phyloP scores from a whole-genome alignment of 108 stramenopile genomes.

The Nitzschia sp. region DNA sequence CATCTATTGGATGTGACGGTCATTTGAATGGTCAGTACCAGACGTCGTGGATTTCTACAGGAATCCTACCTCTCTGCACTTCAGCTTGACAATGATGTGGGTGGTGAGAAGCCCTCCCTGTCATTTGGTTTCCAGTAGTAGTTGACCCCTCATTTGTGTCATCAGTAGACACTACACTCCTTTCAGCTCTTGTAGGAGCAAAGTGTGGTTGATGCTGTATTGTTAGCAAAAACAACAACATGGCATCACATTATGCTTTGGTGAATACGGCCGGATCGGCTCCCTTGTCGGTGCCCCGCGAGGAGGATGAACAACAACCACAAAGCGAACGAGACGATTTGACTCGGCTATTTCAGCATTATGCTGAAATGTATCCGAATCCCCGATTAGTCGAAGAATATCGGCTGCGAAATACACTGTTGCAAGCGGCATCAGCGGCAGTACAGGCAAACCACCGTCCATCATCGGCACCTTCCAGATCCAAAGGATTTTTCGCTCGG shows the following conservation, averaged over 20 bases:
- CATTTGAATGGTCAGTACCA: no score
- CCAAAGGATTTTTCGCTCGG: constrained; percentile 10
- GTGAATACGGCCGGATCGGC: constrained; percentile 5
- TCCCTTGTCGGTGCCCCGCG: neutral
- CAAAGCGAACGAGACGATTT: constrained; percentile 8
- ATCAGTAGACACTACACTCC: no score
- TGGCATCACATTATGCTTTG: constrained; percentile 13
- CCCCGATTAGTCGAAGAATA: constrained; percentile 44
- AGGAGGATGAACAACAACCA: neutral
- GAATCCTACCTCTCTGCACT: no score
- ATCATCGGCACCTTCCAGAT: neutral
- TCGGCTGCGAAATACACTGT: constrained; percentile 37
- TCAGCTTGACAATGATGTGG: no score
- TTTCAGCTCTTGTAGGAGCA: no score
- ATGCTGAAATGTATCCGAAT: constrained; percentile 56
- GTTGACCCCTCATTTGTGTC: no score
- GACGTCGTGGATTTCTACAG: no score
- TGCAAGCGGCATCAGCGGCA: constrained; percentile 45
- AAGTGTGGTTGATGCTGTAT: no score
- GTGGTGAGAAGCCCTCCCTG: no score
- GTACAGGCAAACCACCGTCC: constrained; percentile 4
- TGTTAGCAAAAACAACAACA: neutral
- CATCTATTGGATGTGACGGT: no score
- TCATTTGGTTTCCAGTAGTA: no score
- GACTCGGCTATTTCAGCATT: constrained; percentile 34